Percentiles rank a stretch among this genome's conserved stretches.
Conservation (phyloP, 306 rosid species). For the Trifolium fragiferum region DNA sequence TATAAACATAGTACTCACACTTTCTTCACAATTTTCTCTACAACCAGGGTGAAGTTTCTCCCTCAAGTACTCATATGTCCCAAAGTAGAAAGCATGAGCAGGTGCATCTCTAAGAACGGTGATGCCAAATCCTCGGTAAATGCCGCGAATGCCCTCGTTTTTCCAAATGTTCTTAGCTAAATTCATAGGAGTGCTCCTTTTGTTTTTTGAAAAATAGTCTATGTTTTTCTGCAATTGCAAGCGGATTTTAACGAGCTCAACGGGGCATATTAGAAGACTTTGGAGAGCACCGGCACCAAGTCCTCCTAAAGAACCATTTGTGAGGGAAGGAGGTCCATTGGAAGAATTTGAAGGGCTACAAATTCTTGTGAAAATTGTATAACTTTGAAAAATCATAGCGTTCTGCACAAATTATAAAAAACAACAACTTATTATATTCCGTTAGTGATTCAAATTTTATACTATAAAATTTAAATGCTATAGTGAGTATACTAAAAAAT, state of each 20-base stretch:
- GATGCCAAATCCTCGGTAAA: slow-evolving; percentile 70
- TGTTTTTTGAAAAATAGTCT: too few species aligned
- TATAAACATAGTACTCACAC: slow-evolving; percentile 67
- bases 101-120: slow-evolving; percentile 86
- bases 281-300: neutral
- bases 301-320: neutral
- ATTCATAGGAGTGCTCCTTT: slow-evolving; percentile 40
- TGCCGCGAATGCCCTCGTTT: slow-evolving; percentile 67
- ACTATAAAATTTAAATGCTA: too few species aligned
- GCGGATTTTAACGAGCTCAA: neutral
- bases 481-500: too few species aligned
- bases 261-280: neutral
- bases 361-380: slow-evolving; percentile 62
- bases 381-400: slow-evolving; percentile 80
- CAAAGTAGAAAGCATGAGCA: slow-evolving; percentile 62
- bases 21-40: slow-evolving; percentile 59
- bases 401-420: slow-evolving; percentile 54
- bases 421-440: too few species aligned
- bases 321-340: neutral
- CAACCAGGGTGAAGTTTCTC: slow-evolving; percentile 87
- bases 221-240: neutral
- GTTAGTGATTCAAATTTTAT: too few species aligned
- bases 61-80: slow-evolving; percentile 70
- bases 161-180: slow-evolving; percentile 58
- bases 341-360: slow-evolving; percentile 38